Evolutionary conservation across 768 basidiomycete genomes (phyloP).

Genomic region (Aureoboletus auriporus): DNA sequence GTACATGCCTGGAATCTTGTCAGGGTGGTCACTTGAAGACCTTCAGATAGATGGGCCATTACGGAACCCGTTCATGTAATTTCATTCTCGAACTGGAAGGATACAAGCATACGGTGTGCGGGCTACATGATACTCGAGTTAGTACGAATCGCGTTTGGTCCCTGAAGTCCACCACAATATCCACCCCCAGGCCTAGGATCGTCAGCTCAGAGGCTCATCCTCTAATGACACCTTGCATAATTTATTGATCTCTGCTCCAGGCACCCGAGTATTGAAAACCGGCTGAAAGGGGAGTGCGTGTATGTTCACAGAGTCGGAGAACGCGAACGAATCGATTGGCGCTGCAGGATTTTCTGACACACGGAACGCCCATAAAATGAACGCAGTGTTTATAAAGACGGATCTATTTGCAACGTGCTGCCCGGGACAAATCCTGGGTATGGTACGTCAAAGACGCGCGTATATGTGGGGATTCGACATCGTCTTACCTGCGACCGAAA

Average conservation of each 20-base stretch:
- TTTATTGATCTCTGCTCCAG: not conserved
- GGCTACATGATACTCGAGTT: too few species aligned
- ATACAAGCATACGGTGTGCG: too few species aligned
- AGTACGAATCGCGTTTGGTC: too few species aligned
- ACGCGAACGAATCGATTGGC: conserved; percentile 57
- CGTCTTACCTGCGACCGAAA: conserved; percentile 28
- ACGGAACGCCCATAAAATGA: conserved; percentile 60
- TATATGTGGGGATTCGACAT: not conserved
- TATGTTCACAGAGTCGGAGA: conserved; percentile 35
- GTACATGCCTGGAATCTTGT: too few species aligned
- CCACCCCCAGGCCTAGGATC: not conserved
- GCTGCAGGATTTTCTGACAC: conserved; percentile 42
- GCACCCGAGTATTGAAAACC: conserved; percentile 8
- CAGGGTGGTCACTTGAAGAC: too few species aligned
- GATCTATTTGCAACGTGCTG: conserved; percentile 44
- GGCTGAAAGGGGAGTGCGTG: conserved; percentile 6
- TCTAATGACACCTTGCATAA: conserved; percentile 4
- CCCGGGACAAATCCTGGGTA: conserved; percentile 13
- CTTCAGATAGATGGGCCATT: too few species aligned
- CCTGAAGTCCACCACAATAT: too few species aligned
- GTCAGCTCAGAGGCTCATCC: not conserved
- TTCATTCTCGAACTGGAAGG: too few species aligned
- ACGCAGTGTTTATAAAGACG: conserved; percentile 57
- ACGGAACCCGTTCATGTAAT: too few species aligned
- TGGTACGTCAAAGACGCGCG: not conserved